phyloP scores from a whole-genome alignment of 2,329 filamentous ascomycete species.

The Paradendryphiella salina region DNA sequence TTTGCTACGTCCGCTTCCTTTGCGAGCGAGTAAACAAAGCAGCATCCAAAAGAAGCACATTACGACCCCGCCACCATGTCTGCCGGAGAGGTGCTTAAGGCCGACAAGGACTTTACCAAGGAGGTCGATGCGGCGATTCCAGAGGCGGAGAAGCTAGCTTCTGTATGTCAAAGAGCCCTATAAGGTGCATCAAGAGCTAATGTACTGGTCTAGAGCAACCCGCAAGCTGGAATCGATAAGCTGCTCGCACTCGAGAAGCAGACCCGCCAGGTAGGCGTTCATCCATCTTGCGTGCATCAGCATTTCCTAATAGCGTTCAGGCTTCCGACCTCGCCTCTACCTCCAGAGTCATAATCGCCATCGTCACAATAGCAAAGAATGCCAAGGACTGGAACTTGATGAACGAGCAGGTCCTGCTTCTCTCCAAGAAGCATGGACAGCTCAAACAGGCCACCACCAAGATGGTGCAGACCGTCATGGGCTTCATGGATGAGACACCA shows the following conservation, averaged over 20 bases:
- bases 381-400: constrained; percentile 90
- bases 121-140: constrained; percentile 90
- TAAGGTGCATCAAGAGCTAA: constrained; percentile 25
- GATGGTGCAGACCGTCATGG: constrained; percentile 98
- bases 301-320: constrained; percentile 53
- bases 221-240: constrained; percentile 90
- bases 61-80: constrained; percentile 64
- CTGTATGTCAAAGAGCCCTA: constrained; percentile 59
- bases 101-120: constrained; percentile 98
- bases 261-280: constrained; percentile 76
- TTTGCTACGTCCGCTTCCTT: neutral
- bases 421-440: constrained; percentile 99
- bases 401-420: constrained; percentile 92
- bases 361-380: constrained; percentile 93
- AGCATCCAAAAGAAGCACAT: constrained; percentile 6
- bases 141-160: constrained; percentile 85
- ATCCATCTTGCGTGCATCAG: constrained; percentile 3
- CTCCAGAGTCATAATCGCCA: constrained; percentile 80
- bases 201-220: constrained; percentile 62
- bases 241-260: constrained; percentile 92
- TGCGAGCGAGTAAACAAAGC: neutral
- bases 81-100: constrained; percentile 77
- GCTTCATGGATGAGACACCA: constrained; percentile 84
- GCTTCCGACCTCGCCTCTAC: constrained; percentile 95
- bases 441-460: constrained; percentile 98